Percentiles rank a stretch among this genome's conserved stretches.
These are phyloP conservation scores for Fraxinus cuspidata DNA, from an alignment of 257 asterid genomes.

Conservation along the genomic window DNA sequence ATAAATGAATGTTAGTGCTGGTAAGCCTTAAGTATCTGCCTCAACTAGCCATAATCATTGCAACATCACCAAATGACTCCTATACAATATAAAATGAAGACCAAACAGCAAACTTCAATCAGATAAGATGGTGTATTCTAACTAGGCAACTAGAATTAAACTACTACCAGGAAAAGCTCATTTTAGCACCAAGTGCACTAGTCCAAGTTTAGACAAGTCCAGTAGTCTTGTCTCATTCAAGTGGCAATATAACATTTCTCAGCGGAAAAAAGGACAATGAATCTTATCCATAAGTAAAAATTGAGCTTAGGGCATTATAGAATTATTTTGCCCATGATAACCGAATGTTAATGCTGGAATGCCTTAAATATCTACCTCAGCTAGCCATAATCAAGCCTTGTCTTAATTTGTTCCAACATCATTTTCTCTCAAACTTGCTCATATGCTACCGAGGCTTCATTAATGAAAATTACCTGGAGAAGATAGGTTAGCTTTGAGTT, in stretches of 20 bases:
- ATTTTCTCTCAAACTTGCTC: too few species aligned
- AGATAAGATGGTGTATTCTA: background rate
- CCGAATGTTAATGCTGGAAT: background rate
- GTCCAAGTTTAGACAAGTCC: background rate
- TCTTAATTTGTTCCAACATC: too few species aligned
- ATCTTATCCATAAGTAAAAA: background rate
- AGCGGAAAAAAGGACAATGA: background rate
- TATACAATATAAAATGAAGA: background rate
- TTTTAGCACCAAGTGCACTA: background rate
- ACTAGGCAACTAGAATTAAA: background rate
- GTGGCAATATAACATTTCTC: background rate
- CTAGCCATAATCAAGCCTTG: too few species aligned
- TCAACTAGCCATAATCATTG: background rate
- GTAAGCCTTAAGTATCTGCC: background rate
- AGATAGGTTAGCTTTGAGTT: conserved; percentile 97
- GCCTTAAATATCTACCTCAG: background rate
- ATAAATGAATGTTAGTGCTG: too few species aligned
- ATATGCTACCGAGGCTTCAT: too few species aligned
- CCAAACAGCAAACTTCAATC: background rate
- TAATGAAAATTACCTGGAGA: conserved; percentile 70
- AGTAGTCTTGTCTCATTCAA: background rate
- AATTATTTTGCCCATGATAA: background rate
- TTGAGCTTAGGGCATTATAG: background rate
- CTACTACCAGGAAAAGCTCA: background rate
- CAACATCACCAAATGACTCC: background rate